Evolutionary conservation across 2,329 filamentous ascomycete genomes (phyloP).

Genomic region (Pyrenophora tritici-repentis): DNA sequence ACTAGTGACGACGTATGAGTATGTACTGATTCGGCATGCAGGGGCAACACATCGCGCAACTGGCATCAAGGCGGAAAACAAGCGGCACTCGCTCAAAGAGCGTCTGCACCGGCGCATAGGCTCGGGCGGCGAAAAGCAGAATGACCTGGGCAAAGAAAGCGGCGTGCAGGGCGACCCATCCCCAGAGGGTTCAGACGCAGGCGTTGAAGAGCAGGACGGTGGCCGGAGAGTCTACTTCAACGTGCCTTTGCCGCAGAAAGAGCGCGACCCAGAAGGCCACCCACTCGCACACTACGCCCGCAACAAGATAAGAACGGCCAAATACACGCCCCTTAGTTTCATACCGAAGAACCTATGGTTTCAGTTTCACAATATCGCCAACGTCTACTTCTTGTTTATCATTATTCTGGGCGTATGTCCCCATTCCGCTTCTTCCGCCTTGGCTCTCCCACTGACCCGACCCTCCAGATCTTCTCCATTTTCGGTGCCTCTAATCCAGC

Average conservation of each 20-base stretch:
- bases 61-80: conserved; percentile 73
- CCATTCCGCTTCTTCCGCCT: conserved; percentile 8
- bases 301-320: conserved; percentile 97
- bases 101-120: conserved; percentile 68
- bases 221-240: conserved; percentile 80
- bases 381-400: conserved; percentile 96
- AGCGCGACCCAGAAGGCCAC: conserved; percentile 79
- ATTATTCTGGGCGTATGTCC: conserved; percentile 88
- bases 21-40: conserved; percentile 12
- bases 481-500: conserved; percentile 92
- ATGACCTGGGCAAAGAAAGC: conserved; percentile 48
- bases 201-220: conserved; percentile 45
- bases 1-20: neutral
- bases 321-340: conserved; percentile 95
- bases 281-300: conserved; percentile 73
- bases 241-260: conserved; percentile 72
- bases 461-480: conserved; percentile 83
- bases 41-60: conserved; percentile 90
- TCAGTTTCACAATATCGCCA: conserved; percentile 98
- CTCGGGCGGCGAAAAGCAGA: conserved; percentile 68
- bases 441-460: conserved; percentile 23
- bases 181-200: conserved; percentile 47
- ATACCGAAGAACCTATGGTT: conserved; percentile 96
- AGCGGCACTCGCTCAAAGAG: conserved; percentile 81
- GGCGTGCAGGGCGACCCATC: conserved; percentile 50